Evolutionary conservation across 306 rosid species (phyloP).

Genomic region (Trifolium pratense): DNA sequence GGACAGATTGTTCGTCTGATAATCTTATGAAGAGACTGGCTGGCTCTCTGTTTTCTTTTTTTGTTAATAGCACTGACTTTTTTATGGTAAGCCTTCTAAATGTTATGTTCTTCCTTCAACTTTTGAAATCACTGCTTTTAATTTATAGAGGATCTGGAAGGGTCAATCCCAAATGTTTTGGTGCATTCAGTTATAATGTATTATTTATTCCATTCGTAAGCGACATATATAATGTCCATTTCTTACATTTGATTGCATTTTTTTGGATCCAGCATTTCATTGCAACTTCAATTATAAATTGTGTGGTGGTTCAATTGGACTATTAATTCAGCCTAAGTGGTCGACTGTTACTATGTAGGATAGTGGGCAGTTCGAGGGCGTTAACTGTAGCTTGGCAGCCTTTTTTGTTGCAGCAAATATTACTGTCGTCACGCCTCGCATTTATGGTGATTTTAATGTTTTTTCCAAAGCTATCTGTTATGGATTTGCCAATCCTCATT

Average conservation of each 20-base stretch:
- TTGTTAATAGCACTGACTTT: conserved; percentile 7
- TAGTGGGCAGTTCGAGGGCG: conserved; percentile 1
- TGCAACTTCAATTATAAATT: conserved; percentile 7
- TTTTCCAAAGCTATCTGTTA: not conserved
- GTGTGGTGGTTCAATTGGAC: conserved; percentile 19
- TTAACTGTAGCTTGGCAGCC: conserved; percentile 28
- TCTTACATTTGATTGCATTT: conserved; percentile 21
- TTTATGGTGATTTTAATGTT: conserved; percentile 5
- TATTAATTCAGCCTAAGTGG: conserved; percentile 7
- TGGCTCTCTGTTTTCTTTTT: conserved; percentile 9
- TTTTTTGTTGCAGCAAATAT: conserved; percentile 7
- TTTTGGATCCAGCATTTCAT: conserved; percentile 4
- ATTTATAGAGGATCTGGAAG: conserved; percentile 7
- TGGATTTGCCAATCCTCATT: conserved; percentile 29
- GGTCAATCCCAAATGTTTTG: not conserved
- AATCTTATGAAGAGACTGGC: conserved; percentile 52
- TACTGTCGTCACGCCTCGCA: not conserved
- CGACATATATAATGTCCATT: not conserved
- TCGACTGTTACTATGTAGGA: not conserved
- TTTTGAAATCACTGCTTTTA: not conserved
- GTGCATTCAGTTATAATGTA: conserved; percentile 16
- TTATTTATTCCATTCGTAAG: not conserved
- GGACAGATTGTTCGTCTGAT: conserved; percentile 82
- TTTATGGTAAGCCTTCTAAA: conserved; percentile 39
- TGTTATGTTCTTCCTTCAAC: conserved; percentile 11